Evolutionary conservation across 768 basidiomycete species (phyloP).

Genomic region (Nevesoporus exiguus): DNA sequence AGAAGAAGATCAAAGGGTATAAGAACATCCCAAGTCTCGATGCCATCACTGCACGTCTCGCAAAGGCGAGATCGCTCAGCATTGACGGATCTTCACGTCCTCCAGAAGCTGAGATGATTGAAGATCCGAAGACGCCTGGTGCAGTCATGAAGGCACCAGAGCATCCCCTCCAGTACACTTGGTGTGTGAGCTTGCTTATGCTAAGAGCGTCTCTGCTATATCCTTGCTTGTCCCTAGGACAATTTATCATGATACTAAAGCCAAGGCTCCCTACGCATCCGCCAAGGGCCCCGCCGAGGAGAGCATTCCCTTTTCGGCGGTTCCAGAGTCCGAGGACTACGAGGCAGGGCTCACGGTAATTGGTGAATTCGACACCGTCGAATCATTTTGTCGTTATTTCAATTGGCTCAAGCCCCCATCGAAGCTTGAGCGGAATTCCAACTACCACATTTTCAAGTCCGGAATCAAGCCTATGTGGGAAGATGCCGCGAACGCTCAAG

Average conservation of each 20-base stretch:
- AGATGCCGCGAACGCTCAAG: conserved; percentile 85
- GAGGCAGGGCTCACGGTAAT: conserved; percentile 84
- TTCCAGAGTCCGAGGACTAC: conserved; percentile 70
- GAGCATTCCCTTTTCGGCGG: conserved; percentile 30
- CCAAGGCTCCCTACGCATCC: conserved; percentile 47
- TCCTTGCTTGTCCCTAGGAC: conserved; percentile 52
- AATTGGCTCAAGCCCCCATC: conserved; percentile 94
- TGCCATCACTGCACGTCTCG: conserved; percentile 77
- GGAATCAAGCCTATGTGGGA: conserved; percentile 99
- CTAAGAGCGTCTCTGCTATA: neutral
- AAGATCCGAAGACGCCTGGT: conserved; percentile 81
- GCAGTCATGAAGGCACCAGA: conserved; percentile 64
- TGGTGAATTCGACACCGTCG: conserved; percentile 88
- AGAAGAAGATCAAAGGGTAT: conserved; percentile 57
- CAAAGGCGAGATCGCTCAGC: conserved; percentile 61
- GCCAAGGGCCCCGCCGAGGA: conserved; percentile 25
- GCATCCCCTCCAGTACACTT: conserved; percentile 81
- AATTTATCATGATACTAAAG: conserved; percentile 85
- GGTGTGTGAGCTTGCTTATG: conserved; percentile 43
- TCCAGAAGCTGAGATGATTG: conserved; percentile 73
- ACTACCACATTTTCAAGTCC: conserved; percentile 93
- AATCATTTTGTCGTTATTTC: conserved; percentile 87
- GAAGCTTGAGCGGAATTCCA: conserved; percentile 82
- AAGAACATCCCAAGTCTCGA: conserved; percentile 87
- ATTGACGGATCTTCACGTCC: conserved; percentile 61